Conservation (phyloP, 23 red algal species). For the Gracilariopsis chorda region DNA sequence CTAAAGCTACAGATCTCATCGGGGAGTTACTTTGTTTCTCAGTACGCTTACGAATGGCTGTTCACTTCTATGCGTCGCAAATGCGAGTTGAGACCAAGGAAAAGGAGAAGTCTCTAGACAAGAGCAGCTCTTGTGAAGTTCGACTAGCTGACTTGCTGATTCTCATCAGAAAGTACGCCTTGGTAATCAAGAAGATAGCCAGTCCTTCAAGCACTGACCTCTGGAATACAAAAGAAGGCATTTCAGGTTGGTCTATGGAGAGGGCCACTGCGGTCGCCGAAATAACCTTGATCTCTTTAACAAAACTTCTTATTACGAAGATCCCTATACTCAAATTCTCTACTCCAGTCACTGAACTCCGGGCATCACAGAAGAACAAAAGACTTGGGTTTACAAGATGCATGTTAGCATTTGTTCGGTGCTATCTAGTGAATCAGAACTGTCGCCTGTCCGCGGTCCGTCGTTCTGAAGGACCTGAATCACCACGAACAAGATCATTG, state of each 20-base stretch:
- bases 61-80: conserved; percentile 56
- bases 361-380: conserved; percentile 60
- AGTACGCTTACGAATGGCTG: conserved; percentile 55
- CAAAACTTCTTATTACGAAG: conserved; percentile 47
- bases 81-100: conserved; percentile 30
- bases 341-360: conserved; percentile 14
- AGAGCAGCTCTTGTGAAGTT: conserved; percentile 3
- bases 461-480: background rate
- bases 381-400: conserved; percentile 61
- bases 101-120: background rate
- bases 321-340: conserved; percentile 47
- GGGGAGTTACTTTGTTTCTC: conserved; percentile 67
- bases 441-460: background rate
- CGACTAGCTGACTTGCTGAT: conserved; percentile 39
- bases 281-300: conserved; percentile 51
- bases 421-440: conserved; percentile 2
- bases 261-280: conserved; percentile 12
- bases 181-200: conserved; percentile 43
- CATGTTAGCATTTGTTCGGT: conserved; percentile 59
- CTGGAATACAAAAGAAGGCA: conserved; percentile 9
- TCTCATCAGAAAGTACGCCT: conserved; percentile 45
- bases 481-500: background rate
- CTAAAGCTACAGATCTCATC: conserved; percentile 37
- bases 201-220: conserved; percentile 8
- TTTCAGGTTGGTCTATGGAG: conserved; percentile 54